Evolutionary conservation across 2,329 filamentous ascomycete genomes (phyloP), one percentile per base, ranked within the genome.

Genomic region (Sporothrix luriei): DNA sequence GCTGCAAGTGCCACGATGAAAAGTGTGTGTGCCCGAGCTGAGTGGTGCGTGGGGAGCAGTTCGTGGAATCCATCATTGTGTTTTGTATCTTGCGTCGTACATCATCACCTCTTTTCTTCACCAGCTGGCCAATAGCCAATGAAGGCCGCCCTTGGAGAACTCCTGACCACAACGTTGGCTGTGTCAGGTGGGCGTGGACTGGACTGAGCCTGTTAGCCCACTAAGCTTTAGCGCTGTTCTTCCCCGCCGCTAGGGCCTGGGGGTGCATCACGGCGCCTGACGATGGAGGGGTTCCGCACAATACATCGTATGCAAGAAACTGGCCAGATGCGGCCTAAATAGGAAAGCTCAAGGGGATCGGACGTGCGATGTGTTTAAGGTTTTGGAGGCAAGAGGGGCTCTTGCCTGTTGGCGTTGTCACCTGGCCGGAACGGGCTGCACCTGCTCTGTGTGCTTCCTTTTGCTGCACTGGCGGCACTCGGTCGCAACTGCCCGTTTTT

Each of bases 221-320:
- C 48, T 26, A n/a, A 21, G 11, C 24, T 49, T 19, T 66, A 54
- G 64, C 49, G 64, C 33, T 43, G 26, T 26, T 21, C 46, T 66
- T 66, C 64, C 64, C 64, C 64, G 64, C 66, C 52, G 24, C 66
- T 59, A 68, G 57, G 65, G 64, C 64, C 57, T 46, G 57, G 38
- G 49, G 61, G 11, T 38, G 29, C 54, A 29, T 29, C 52, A 16
- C 43, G 13, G 14, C 43, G 5, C 43, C 6, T 33, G 33, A 33
- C 7, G 6, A 33, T 33, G 7, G 33, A 33, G 5, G 33, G 33
- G 33, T 7, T 43, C 57, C 40, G 38, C 57, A 62, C 40, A 16
- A 48, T 48, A n/a, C n/a, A n/a, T n/a, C n/a, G n/a, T n/a, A 19
- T 13, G n/a, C 21, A 10, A 61, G 19, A 61, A 24, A 46, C 38